A percentile compares a stretch with the other conserved stretches of the same genome.
Evolutionary conservation across 805 yeast species (phyloP).

Genomic region (Pichia paraexigua): DNA sequence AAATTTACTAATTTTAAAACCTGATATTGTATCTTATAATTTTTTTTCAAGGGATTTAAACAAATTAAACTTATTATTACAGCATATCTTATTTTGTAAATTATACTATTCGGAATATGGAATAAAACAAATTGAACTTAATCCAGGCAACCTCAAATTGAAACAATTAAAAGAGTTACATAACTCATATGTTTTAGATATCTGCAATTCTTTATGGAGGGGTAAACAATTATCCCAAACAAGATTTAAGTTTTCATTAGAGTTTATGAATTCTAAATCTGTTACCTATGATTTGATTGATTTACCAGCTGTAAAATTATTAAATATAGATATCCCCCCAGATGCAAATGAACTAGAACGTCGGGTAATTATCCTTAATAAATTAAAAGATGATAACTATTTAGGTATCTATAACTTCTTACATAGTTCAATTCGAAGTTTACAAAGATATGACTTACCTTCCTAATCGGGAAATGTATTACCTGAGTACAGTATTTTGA

Average conservation of each 20-base stretch:
- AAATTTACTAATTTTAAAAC: constrained; percentile 31
- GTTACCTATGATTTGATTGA: neutral
- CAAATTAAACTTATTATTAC: constrained; percentile 30
- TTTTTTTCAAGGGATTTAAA: constrained; percentile 38
- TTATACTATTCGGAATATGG: constrained; percentile 25
- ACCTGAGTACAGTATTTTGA: neutral
- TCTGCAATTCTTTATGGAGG: constrained; percentile 50
- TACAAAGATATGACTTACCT: neutral
- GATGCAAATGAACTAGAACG: neutral
- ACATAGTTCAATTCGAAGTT: neutral
- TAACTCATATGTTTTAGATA: constrained; percentile 47
- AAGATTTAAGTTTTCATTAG: neutral
- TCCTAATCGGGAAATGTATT: neutral
- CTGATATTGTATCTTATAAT: constrained; percentile 31
- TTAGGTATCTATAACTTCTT: neutral
- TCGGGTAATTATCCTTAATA: neutral
- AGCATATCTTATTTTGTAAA: constrained; percentile 36
- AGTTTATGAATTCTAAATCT: neutral
- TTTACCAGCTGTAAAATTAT: neutral
- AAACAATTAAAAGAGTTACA: constrained; percentile 28
- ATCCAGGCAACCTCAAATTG: constrained; percentile 7
- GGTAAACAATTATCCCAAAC: constrained; percentile 31
- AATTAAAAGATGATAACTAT: neutral
- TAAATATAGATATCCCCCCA: neutral
- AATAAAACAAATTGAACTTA: constrained; percentile 6